phyloP scores from a whole-genome alignment of 1,139 yeast species.

The Arxiozyma slooffiae region DNA sequence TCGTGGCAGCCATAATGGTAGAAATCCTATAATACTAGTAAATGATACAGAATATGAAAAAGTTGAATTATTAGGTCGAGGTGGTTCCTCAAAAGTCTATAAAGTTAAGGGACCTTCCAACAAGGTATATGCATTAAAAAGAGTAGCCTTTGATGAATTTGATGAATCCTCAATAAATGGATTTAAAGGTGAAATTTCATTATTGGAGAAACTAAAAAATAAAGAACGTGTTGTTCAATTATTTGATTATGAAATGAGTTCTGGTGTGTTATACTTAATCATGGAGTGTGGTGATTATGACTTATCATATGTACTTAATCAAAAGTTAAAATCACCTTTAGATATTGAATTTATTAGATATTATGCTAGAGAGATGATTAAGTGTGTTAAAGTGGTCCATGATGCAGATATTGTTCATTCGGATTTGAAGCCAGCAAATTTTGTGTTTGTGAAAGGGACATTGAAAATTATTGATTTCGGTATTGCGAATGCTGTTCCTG shows the following conservation, averaged over 20 bases:
- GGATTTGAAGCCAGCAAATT: constrained; percentile 92
- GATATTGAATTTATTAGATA: constrained; percentile 75
- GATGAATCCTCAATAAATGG: constrained; percentile 66
- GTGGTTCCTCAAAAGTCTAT: constrained; percentile 90
- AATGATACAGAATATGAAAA: constrained; percentile 64
- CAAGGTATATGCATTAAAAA: constrained; percentile 67
- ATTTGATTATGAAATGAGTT: constrained; percentile 61
- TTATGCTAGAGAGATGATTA: constrained; percentile 69
- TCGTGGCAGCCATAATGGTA: not conserved
- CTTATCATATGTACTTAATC: constrained; percentile 68
- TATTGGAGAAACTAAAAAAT: constrained; percentile 50
- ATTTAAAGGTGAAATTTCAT: constrained; percentile 82
- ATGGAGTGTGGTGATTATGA: constrained; percentile 97
- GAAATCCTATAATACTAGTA: constrained; percentile 30
- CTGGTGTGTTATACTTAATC: constrained; percentile 57
- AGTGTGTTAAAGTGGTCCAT: constrained; percentile 84
- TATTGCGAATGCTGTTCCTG: constrained; percentile 89
- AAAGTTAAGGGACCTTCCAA: constrained; percentile 55
- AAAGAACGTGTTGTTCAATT: constrained; percentile 70
- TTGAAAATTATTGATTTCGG: constrained; percentile 92
- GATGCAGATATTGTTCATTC: constrained; percentile 84
- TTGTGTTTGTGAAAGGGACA: constrained; percentile 74
- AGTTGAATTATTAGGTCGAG: constrained; percentile 74
- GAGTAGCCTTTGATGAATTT: constrained; percentile 71
- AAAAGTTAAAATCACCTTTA: constrained; percentile 40